Conservation (phyloP, 2,329 filamentous ascomycete species). For the Colletotrichum graminicola region DNA sequence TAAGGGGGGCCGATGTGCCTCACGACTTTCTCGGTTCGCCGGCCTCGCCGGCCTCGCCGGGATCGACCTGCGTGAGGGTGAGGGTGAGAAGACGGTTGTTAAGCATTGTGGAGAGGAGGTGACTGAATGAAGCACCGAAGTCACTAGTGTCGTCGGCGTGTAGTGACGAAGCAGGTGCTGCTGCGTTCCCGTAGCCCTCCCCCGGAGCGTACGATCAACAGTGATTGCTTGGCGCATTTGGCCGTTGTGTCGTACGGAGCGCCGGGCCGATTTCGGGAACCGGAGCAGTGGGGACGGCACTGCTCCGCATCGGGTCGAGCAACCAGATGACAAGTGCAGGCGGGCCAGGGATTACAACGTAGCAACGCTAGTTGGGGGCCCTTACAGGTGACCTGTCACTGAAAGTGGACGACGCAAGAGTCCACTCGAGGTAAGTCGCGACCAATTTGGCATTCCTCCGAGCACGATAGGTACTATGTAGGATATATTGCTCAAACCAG, state of each 20-base stretch:
- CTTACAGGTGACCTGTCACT: conserved; percentile 18
- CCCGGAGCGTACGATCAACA: neutral
- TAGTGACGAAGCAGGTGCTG: neutral
- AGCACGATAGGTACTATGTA: neutral
- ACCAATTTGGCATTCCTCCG: conserved; percentile 1
- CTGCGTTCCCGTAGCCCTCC: neutral
- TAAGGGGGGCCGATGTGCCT: neutral
- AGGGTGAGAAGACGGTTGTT: neutral
- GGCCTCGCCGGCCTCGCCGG: conserved; percentile 1
- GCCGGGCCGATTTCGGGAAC: neutral
- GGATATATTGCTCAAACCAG: conserved; percentile 6
- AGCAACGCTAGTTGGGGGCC: neutral
- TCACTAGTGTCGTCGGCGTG: neutral
- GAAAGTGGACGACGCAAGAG: conserved; percentile 6
- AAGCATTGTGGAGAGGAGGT: neutral
- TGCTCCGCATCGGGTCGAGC: neutral
- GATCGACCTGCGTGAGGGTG: neutral
- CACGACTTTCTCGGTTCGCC: neutral
- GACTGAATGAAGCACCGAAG: neutral
- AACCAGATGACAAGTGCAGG: neutral
- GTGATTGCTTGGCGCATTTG: neutral
- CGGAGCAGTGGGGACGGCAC: neutral
- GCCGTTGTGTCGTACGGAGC: neutral
- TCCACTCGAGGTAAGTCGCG: neutral
- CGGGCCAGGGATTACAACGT: neutral